These are phyloP conservation scores for Candida pseudoviswanathii DNA, from an alignment of 1,139 yeast genomes.

Conservation along the genomic window DNA sequence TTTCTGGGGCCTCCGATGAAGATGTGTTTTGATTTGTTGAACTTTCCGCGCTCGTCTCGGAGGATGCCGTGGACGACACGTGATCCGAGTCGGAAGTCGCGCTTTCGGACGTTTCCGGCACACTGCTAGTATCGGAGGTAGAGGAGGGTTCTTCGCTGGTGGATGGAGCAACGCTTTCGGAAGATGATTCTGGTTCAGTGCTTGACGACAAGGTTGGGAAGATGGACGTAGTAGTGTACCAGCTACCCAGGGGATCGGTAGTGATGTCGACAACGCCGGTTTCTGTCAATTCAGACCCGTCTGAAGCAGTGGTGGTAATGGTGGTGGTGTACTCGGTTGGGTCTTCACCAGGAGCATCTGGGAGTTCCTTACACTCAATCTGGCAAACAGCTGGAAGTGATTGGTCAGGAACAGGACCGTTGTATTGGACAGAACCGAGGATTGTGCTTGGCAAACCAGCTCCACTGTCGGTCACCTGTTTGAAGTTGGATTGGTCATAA, in stretches of 20 bases:
- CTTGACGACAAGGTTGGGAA: slow-evolving; percentile 2
- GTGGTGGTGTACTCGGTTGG: slow-evolving; percentile 2
- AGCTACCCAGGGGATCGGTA: not conserved
- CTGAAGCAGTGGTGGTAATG: not conserved
- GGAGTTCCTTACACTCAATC: slow-evolving; percentile 13
- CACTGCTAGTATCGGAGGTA: too few relatives aligned
- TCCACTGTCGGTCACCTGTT: slow-evolving; percentile 19
- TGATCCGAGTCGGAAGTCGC: not conserved
- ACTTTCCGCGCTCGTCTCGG: too few relatives aligned
- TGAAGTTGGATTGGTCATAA: slow-evolving; percentile 17
- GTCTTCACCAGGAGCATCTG: slow-evolving; percentile 7
- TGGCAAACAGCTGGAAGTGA: slow-evolving; percentile 16
- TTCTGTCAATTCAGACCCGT: not conserved
- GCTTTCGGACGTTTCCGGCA: slow-evolving; percentile 1
- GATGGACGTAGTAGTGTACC: slow-evolving; percentile 3
- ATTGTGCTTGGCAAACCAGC: slow-evolving; percentile 15
- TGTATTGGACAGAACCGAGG: slow-evolving; percentile 18
- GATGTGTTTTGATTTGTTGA: too few relatives aligned
- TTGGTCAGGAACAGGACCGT: slow-evolving; percentile 21
- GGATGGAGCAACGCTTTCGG: not conserved
- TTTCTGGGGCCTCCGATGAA: not conserved
- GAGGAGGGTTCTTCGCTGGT: not conserved
- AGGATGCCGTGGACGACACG: slow-evolving; percentile 4
- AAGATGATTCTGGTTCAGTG: not conserved
- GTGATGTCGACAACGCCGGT: slow-evolving; percentile 2